Evolutionary conservation across 345 rosid genomes (phyloP).

Genomic region (Aquilaria sinensis): DNA sequence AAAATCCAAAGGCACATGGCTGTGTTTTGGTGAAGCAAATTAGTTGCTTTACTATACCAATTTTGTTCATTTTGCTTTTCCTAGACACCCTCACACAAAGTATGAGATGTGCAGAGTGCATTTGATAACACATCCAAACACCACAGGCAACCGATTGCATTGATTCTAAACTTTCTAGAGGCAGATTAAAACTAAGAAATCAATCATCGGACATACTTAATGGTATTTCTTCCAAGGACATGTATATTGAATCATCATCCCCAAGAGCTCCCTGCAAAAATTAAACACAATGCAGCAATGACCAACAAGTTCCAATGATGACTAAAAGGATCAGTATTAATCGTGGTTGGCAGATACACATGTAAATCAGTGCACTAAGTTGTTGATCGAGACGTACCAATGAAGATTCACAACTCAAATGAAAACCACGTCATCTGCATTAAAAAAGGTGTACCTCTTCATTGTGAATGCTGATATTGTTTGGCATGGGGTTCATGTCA

Average conservation of each 20-base stretch:
- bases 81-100: background rate
- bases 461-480: conserved; percentile 38
- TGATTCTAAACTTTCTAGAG: conserved; percentile 18
- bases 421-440: too few species aligned
- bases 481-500: conserved; percentile 9
- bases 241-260: conserved; percentile 90
- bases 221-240: conserved; percentile 97
- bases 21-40: background rate
- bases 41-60: background rate
- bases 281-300: conserved; percentile 12
- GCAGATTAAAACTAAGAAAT: conserved; percentile 14
- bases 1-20: too few species aligned
- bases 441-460: conserved; percentile 49
- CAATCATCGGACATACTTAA: conserved; percentile 50
- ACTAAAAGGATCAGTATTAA: too few species aligned
- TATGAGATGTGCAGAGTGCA: conserved; percentile 8
- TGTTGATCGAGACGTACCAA: too few species aligned
- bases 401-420: too few species aligned
- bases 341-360: too few species aligned
- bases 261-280: conserved; percentile 57
- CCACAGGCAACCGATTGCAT: conserved; percentile 13
- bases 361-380: too few species aligned
- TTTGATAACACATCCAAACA: conserved; percentile 8
- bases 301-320: background rate
- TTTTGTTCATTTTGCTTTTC: conserved; percentile 4